phyloP scores from a whole-genome alignment of 768 basidiomycete genomes.

The Tephrocybe rancida region DNA sequence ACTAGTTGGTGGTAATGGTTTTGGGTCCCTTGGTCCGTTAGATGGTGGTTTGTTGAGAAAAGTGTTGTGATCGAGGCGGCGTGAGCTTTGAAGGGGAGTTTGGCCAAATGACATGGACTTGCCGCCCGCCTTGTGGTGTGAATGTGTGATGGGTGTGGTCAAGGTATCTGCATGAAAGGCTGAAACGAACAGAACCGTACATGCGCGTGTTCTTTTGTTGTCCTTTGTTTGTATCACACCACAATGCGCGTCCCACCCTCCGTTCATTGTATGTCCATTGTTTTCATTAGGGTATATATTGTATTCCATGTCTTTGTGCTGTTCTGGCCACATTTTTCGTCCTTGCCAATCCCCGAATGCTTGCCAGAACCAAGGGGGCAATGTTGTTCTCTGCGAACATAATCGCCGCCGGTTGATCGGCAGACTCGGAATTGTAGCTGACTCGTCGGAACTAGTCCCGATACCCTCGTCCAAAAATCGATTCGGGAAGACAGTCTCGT shows the following conservation, averaged over 20 bases:
- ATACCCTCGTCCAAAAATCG: too few species aligned
- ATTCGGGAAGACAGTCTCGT: too few species aligned
- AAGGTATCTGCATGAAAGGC: slow-evolving; percentile 7
- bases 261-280: neutral
- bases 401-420: too few species aligned
- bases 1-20: slow-evolving; percentile 53
- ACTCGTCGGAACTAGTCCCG: too few species aligned
- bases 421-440: too few species aligned
- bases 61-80: slow-evolving; percentile 80
- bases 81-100: slow-evolving; percentile 77
- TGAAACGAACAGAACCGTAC: slow-evolving; percentile 1
- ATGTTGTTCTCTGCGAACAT: too few species aligned
- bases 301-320: neutral
- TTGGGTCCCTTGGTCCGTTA: slow-evolving; percentile 34
- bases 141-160: slow-evolving; percentile 6
- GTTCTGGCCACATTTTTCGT: neutral
- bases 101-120: slow-evolving; percentile 84
- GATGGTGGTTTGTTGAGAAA: slow-evolving; percentile 68
- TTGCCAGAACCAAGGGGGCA: too few species aligned
- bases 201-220: slow-evolving; percentile 21
- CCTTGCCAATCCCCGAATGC: too few species aligned
- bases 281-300: neutral
- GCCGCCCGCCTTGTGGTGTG: slow-evolving; percentile 18
- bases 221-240: slow-evolving; percentile 20
- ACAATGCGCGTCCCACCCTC: neutral